Evolutionary conservation across 345 rosid species (phyloP), one percentile per base, ranked within the genome.

Genomic region (Limnanthes douglasii): DNA sequence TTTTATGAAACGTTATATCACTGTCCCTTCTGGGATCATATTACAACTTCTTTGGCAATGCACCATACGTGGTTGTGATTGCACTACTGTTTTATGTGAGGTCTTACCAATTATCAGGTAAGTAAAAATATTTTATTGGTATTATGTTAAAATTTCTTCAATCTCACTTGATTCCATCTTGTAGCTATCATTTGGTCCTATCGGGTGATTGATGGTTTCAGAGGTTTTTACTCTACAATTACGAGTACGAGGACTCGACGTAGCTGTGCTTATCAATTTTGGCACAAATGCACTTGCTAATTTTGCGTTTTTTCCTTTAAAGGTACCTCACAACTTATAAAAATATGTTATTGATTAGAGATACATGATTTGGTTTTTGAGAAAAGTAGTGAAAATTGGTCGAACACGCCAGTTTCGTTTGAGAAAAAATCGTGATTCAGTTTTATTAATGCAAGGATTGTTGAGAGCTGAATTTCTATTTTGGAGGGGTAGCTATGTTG

Each of bases 101-200:
- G 3, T 86, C 94, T 60, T 86, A 86, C n/a, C n/a, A n/a, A n/a
- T n/a, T n/a, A n/a, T 61, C 97, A 86, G 96, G 96, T 86, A 56
- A 56, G 20, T 39, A n/a, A 34, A 21, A n/a, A 46, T 31, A 31
- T 33, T 31, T 36, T 34, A 24, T 41, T 23, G 42, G 22, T 21
- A 36, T 37, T 3, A 28, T 49, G 39, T 11, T 51, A 25, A 27
- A 19, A 16, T n/a, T n/a, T n/a, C n/a, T n/a, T n/a, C n/a, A n/a
- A n/a, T n/a, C n/a, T n/a, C n/a, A n/a, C n/a, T n/a, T n/a, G n/a
- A n/a, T n/a, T 24, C 27, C 5, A 24, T 24, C 27, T 24, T 24
- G 27, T 24, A 24, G 27, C 8, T 24, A 5, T 24, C 8, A 8
- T 24, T 24, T 24, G 27, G 27, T 24, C 8, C 27, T 5, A 24